Base-by-base conservation (phyloP, 2,329 filamentous ascomycete species). In the Alternaria conjuncta region DNA sequence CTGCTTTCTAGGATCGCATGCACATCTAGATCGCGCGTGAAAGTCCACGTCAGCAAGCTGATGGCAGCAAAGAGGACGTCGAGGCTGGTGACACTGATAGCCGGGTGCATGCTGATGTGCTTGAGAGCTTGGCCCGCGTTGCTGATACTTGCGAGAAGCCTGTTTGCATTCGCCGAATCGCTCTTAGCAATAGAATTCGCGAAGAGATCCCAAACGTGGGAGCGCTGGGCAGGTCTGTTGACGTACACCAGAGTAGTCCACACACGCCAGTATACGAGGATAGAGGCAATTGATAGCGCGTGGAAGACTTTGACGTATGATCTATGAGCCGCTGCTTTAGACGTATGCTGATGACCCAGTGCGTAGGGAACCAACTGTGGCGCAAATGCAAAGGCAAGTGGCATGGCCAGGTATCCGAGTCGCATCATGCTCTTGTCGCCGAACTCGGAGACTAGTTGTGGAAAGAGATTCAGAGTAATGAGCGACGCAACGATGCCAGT, bases 31-130 rank as follows among this genome's bases (percentile, higher is more conserved):
- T 84, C 82, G 30, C 86, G 81, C 2, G 85, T 81, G 44, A 86
- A 86, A n/a, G 85, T 84, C 87, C 88, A 90, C 2, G 85, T 60
- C 1, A 86, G 83, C n/a, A 89, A 75, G 60, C 84, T 86, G 13
- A 87, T 62, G 2, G 82, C 80, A 21, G 84, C 87, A 36, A 89
- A 79, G 13, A 90, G 72, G 2, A 88, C 87, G 74, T 91, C 89
- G 76, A 84, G 85, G 6, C 85, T 86, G 0, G 86, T 85, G 18
- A 83, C 85, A 20, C 84, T 84, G 28, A 90, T 84, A 21, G 84
- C 85, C 0, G 88, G 88, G 71, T 90, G 87, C 56, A 86, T 86
- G 62, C 81, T 82, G 55, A 87, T 81, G 2, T 84, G 44, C 82
- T 84, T 25, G 86, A 80, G 12, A 86, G 76, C 71, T 80, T 83